phyloP scores from a whole-genome alignment of 2,329 filamentous ascomycete species.

The Venturia nashicola region DNA sequence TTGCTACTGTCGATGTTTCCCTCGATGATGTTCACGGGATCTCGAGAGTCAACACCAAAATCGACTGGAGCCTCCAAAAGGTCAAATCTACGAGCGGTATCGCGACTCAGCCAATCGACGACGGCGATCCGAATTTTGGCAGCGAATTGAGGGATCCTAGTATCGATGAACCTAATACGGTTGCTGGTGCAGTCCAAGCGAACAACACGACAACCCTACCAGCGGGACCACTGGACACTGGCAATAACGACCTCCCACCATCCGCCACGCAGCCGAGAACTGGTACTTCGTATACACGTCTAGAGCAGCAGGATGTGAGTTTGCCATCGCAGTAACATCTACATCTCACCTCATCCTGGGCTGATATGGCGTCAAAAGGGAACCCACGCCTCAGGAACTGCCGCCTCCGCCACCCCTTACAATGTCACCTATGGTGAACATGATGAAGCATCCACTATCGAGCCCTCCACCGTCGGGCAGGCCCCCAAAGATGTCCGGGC shows the following conservation, averaged over 20 bases:
- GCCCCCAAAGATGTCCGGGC: conserved; percentile 32
- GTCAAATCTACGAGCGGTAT: conserved; percentile 23
- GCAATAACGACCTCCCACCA: conserved; percentile 1
- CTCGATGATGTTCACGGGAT: conserved; percentile 17
- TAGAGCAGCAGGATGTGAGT: conserved; percentile 8
- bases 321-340: neutral
- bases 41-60: conserved; percentile 17
- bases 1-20: conserved; percentile 27
- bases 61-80: conserved; percentile 15
- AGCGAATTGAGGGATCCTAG: neutral
- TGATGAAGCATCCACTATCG: conserved; percentile 33
- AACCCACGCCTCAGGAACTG: conserved; percentile 31
- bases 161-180: neutral
- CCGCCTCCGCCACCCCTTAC: conserved; percentile 31
- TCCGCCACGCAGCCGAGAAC: conserved; percentile 6
- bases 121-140: conserved; percentile 8
- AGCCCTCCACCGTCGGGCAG: conserved; percentile 35
- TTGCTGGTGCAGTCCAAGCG: neutral
- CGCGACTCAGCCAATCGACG: conserved; percentile 22
- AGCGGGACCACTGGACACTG: conserved; percentile 1
- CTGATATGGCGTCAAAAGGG: conserved; percentile 27
- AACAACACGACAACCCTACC: neutral
- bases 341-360: conserved; percentile 18
- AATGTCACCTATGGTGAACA: conserved; percentile 30
- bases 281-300: conserved; percentile 5